Evolutionary conservation across 2,329 filamentous ascomycete species (phyloP).

Genomic region (Mycosphaerella arachidis): DNA sequence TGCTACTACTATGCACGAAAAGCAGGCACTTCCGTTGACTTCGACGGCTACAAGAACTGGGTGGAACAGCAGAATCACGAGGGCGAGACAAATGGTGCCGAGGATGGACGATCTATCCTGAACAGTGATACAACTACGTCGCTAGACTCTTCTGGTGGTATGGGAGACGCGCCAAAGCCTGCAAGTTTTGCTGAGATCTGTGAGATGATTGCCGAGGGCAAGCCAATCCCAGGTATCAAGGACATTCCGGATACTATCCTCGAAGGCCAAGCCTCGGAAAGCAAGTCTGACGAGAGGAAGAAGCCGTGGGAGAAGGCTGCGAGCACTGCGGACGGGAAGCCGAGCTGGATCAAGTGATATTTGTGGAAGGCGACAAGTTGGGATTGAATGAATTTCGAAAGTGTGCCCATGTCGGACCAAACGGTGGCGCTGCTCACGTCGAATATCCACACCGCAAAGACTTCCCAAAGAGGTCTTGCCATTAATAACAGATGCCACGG

Average conservation of each 20-base stretch:
- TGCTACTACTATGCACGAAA: constrained; percentile 60
- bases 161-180: constrained; percentile 64
- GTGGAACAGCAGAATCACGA: constrained; percentile 36
- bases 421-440: too few species aligned
- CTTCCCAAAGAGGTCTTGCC: too few species aligned
- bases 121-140: neutral
- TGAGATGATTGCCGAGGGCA: constrained; percentile 74
- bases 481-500: too few species aligned
- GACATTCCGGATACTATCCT: constrained; percentile 79
- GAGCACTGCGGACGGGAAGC: constrained; percentile 15
- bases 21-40: constrained; percentile 54
- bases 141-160: constrained; percentile 17
- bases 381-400: neutral
- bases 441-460: too few species aligned
- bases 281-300: constrained; percentile 50
- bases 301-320: constrained; percentile 76
- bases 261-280: constrained; percentile 60
- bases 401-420: neutral
- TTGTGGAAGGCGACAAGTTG: neutral
- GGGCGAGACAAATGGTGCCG: constrained; percentile 5
- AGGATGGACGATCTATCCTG: neutral
- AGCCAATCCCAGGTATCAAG: constrained; percentile 79
- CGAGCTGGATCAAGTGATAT: constrained; percentile 26
- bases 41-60: constrained; percentile 64
- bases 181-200: constrained; percentile 81